These are phyloP conservation scores for Sphagnum tenellum DNA, from an alignment of 225 moss, liverwort and hornwort species.

Conservation along the genomic window DNA sequence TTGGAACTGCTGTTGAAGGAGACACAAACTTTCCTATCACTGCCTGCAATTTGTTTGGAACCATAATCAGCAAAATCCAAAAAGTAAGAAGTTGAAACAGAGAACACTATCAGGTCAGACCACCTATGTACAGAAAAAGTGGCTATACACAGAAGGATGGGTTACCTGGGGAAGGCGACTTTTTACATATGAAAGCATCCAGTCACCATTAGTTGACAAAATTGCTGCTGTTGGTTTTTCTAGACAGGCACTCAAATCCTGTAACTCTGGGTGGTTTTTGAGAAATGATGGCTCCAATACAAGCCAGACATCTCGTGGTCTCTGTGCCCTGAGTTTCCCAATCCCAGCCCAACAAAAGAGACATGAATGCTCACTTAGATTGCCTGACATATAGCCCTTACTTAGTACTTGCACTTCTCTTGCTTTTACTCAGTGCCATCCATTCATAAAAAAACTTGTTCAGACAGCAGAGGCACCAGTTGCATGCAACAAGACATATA, in stretches of 20 bases:
- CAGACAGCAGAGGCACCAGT: not conserved
- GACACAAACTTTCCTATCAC: constrained; percentile 44
- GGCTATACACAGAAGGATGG: not conserved
- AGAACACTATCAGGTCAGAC: not conserved
- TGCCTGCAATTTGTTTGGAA: constrained; percentile 12
- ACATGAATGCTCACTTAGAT: not conserved
- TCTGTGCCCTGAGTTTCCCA: constrained; percentile 18
- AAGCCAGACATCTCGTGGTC: constrained; percentile 52
- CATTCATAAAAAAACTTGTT: not conserved
- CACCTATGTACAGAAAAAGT: not conserved
- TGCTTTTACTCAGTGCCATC: no score
- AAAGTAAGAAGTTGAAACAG: not conserved
- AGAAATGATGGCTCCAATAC: constrained; percentile 54
- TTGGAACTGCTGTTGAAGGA: constrained; percentile 41
- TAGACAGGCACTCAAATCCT: constrained; percentile 25
- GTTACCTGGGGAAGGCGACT: constrained; percentile 42
- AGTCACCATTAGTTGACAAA: constrained; percentile 44
- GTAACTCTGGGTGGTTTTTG: constrained; percentile 42
- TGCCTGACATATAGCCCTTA: no score
- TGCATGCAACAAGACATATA: not conserved
- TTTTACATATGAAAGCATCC: constrained; percentile 52
- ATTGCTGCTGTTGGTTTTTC: constrained; percentile 47
- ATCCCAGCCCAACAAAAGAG: not conserved
- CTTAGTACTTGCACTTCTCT: no score
- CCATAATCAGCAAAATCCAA: not conserved